A percentile compares a stretch with the other conserved stretches of the same genome.
Evolutionary conservation across 345 rosid species (phyloP).

Genomic region (Gossypium mustelinum): DNA sequence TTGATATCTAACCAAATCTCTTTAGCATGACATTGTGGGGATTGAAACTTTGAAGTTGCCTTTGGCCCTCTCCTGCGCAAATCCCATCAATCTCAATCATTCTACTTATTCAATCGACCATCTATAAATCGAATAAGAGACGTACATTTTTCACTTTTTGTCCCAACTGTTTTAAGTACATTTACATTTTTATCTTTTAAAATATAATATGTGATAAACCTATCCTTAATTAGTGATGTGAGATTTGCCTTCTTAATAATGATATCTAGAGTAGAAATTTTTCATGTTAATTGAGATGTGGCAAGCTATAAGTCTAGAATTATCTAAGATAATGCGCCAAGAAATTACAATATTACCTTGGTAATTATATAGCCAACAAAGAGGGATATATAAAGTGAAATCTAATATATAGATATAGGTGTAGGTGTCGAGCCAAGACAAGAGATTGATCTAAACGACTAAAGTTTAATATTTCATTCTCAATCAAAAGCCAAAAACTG

Average conservation of each 20-base stretch:
- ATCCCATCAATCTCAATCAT: background rate
- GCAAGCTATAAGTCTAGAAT: background rate
- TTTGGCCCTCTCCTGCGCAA: background rate
- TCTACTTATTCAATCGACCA: too few relatives aligned
- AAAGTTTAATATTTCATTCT: constrained; percentile 25
- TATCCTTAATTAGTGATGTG: too few relatives aligned
- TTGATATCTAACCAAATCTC: constrained; percentile 1
- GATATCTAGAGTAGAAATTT: too few relatives aligned
- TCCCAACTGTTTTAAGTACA: too few relatives aligned
- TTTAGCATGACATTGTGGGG: constrained; percentile 9
- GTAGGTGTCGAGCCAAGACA: constrained; percentile 28
- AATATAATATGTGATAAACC: too few relatives aligned
- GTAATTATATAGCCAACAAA: too few relatives aligned
- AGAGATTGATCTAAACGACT: constrained; percentile 24
- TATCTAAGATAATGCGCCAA: background rate
- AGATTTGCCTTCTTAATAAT: too few relatives aligned
- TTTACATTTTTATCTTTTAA: too few relatives aligned
- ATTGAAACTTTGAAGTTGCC: constrained; percentile 6
- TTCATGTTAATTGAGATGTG: background rate
- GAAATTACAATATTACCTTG: background rate
- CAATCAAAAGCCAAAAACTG: constrained; percentile 32
- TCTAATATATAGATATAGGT: background rate
- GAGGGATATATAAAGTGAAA: background rate
- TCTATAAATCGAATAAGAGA: too few relatives aligned
- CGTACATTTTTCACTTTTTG: too few relatives aligned